These are phyloP conservation scores for Globisporangium acanthophoron DNA, from an alignment of 352 stramenopile species.

Conservation along the genomic window DNA sequence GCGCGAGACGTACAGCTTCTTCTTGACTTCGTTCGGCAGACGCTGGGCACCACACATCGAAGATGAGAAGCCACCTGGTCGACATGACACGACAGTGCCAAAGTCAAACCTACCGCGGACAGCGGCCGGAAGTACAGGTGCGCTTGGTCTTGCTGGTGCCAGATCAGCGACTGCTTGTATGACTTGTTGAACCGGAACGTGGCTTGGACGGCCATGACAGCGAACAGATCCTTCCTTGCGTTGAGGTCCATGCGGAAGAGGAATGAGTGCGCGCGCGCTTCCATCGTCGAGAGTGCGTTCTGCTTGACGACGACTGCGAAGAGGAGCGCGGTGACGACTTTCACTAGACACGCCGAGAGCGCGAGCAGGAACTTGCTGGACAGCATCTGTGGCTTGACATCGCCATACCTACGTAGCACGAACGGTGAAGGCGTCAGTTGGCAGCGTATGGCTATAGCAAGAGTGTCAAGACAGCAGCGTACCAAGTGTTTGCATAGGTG, in stretches of 20 bases:
- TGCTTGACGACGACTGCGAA: conserved; percentile 62
- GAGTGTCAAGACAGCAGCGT: neutral
- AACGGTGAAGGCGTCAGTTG: too few species aligned
- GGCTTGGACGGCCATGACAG: conserved; percentile 60
- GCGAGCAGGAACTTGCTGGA: conserved; percentile 25
- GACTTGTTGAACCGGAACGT: conserved; percentile 66
- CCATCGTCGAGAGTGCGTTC: conserved; percentile 54
- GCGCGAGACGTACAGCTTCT: conserved; percentile 58
- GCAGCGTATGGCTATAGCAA: too few species aligned
- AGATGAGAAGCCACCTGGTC: too few species aligned
- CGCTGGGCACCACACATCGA: conserved; percentile 18
- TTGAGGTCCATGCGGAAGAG: conserved; percentile 57
- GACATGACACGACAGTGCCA: too few species aligned
- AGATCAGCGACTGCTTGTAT: conserved; percentile 56
- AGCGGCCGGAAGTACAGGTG: conserved; percentile 51
- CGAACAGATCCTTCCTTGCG: conserved; percentile 55
- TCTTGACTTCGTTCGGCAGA: conserved; percentile 70
- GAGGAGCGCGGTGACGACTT: conserved; percentile 39
- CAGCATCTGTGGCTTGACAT: conserved; percentile 25
- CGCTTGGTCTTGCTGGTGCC: conserved; percentile 50
- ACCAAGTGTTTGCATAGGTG: conserved; percentile 44
- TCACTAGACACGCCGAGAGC: conserved; percentile 22
- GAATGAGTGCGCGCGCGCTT: conserved; percentile 57
- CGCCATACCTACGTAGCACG: conserved; percentile 27
- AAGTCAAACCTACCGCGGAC: conserved; percentile 30